Conservation (phyloP, 352 stramenopile genomes). For the Aphanomyces cochlioides region DNA sequence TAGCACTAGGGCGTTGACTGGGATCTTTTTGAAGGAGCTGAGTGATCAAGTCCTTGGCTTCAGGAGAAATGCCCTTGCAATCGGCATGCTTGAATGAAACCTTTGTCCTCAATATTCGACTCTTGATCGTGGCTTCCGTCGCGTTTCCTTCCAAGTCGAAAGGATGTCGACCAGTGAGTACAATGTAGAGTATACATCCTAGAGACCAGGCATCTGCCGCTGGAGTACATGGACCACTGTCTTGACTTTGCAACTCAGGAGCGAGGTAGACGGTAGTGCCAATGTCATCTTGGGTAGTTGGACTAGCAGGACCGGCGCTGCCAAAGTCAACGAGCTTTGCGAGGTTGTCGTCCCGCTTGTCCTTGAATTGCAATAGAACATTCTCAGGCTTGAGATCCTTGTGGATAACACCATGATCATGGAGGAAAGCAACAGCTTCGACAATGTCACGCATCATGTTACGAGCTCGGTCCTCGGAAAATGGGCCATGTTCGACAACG, state of each 20-base stretch:
- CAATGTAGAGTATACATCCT: constrained; percentile 93
- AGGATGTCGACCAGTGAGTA: constrained; percentile 88
- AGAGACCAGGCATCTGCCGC: constrained; percentile 80
- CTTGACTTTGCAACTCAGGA: constrained; percentile 52
- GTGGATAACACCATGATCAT: constrained; percentile 66
- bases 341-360: constrained; percentile 37
- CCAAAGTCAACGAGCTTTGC: constrained; percentile 79
- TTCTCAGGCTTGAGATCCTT: constrained; percentile 85
- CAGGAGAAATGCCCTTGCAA: constrained; percentile 71
- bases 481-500: constrained; percentile 68
- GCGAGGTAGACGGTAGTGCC: constrained; percentile 67
- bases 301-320: constrained; percentile 54
- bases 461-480: constrained; percentile 47
- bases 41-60: constrained; percentile 87
- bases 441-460: constrained; percentile 53
- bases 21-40: constrained; percentile 86
- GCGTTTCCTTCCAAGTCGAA: constrained; percentile 88
- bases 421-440: constrained; percentile 64
- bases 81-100: constrained; percentile 52
- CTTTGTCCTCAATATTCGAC: constrained; percentile 54
- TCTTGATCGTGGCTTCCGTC: constrained; percentile 81
- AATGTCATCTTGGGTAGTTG: constrained; percentile 50
- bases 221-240: constrained; percentile 45
- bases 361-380: constrained; percentile 51
- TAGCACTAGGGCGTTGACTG: constrained; percentile 73